Conservation (phyloP, 495 filamentous ascomycete genomes). For the Penicillium desertorum region DNA sequence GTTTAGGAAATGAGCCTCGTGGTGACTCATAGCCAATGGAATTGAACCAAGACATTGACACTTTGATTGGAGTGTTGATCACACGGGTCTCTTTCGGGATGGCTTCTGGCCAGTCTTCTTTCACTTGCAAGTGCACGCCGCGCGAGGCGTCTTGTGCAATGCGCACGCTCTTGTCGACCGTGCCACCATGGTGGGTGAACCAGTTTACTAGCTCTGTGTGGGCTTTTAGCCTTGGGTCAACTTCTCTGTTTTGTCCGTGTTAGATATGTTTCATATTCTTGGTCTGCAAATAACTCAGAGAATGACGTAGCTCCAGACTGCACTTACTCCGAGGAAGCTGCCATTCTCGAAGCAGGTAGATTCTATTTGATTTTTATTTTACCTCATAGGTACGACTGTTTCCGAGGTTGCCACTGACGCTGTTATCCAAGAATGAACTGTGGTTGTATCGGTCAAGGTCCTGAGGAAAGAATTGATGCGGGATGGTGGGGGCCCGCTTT, state of each 20-base stretch:
- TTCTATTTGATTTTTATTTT: not conserved
- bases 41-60: slow-evolving; percentile 56
- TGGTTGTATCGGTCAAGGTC: slow-evolving; percentile 4
- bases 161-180: slow-evolving; percentile 41
- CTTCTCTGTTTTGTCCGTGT: slow-evolving; percentile 13
- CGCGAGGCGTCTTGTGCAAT: slow-evolving; percentile 41
- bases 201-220: slow-evolving; percentile 42
- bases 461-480: slow-evolving; percentile 14
- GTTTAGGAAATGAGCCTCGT: slow-evolving; percentile 31
- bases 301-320: not conserved
- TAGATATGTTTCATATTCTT: slow-evolving; percentile 10
- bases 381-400: not conserved
- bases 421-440: not conserved
- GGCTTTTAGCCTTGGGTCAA: slow-evolving; percentile 24
- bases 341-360: not conserved
- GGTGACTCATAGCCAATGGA: slow-evolving; percentile 36
- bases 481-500: slow-evolving; percentile 16
- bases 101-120: slow-evolving; percentile 24
- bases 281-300: not conserved
- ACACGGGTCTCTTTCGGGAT: slow-evolving; percentile 38
- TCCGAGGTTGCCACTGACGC: not conserved
- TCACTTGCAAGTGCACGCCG: slow-evolving; percentile 50
- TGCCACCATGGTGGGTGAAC: slow-evolving; percentile 44
- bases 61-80: slow-evolving; percentile 44
- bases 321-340: slow-evolving; percentile 7